Conservation (phyloP, 116 monocot genomes). For the Papilionanthe hybrid region DNA sequence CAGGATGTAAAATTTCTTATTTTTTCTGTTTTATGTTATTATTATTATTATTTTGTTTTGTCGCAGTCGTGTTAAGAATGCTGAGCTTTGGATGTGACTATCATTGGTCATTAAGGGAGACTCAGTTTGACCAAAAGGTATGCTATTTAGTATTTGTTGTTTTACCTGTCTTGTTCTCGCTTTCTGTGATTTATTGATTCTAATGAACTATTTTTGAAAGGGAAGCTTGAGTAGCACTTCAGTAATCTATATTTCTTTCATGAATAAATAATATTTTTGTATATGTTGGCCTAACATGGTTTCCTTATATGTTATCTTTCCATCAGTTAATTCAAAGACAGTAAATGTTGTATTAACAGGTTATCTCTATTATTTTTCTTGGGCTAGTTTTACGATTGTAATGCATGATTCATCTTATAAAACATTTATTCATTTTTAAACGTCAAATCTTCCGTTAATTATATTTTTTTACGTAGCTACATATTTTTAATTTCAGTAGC, state of each 20-base stretch:
- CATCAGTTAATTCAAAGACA: not conserved
- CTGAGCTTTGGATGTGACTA: conserved; percentile 97
- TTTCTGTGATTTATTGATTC: not conserved
- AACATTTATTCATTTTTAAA: not conserved
- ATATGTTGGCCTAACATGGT: not conserved
- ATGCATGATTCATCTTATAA: not conserved
- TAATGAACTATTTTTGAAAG: not conserved
- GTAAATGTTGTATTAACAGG: not conserved
- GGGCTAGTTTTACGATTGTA: not conserved
- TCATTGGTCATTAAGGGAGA: conserved; percentile 39
- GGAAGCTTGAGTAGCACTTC: not conserved
- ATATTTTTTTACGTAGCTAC: not conserved
- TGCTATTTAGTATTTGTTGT: not conserved
- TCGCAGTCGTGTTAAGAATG: conserved; percentile 84
- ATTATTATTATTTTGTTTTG: conserved; percentile 6
- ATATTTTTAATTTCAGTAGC: not conserved
- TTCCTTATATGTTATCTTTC: not conserved
- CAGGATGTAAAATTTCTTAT: not conserved
- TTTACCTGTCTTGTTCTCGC: not conserved
- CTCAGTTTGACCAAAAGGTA: conserved; percentile 78
- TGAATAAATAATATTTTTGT: not conserved
- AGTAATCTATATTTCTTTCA: not conserved
- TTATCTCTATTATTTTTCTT: not conserved
- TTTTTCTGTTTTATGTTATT: not conserved
- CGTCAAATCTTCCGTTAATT: not conserved